These are phyloP conservation scores for Phytophthora aleatoria DNA, from an alignment of 352 stramenopile species.

Conservation along the genomic window DNA sequence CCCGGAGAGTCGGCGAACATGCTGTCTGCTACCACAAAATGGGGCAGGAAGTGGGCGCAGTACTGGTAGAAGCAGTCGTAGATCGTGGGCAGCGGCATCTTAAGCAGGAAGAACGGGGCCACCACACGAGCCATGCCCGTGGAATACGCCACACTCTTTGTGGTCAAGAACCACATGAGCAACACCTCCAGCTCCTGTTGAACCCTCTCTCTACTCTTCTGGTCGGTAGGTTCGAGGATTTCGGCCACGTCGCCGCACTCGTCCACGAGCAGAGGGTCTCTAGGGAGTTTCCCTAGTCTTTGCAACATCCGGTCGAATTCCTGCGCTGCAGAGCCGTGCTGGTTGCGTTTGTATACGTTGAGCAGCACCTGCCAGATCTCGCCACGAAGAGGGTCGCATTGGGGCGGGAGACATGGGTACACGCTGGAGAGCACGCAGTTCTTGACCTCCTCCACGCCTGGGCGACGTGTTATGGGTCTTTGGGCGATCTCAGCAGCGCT, in stretches of 20 bases:
- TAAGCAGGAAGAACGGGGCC: slow-evolving; percentile 71
- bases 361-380: slow-evolving; percentile 87
- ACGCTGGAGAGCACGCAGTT: slow-evolving; percentile 57
- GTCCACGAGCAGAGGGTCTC: slow-evolving; percentile 61
- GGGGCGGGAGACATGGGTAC: slow-evolving; percentile 55
- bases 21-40: slow-evolving; percentile 64
- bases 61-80: slow-evolving; percentile 91
- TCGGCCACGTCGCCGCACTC: slow-evolving; percentile 58
- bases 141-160: slow-evolving; percentile 76
- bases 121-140: slow-evolving; percentile 79
- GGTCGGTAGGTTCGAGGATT: slow-evolving; percentile 35
- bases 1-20: slow-evolving; percentile 31
- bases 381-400: slow-evolving; percentile 54
- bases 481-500: slow-evolving; percentile 24
- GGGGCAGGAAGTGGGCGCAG: slow-evolving; percentile 70
- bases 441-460: slow-evolving; percentile 74
- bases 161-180: slow-evolving; percentile 82
- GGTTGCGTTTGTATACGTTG: slow-evolving; percentile 81
- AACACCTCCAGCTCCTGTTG: slow-evolving; percentile 77
- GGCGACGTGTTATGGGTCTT: slow-evolving; percentile 68
- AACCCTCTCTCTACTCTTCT: slow-evolving; percentile 33
- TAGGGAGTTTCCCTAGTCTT: slow-evolving; percentile 63
- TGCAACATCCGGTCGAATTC: slow-evolving; percentile 79
- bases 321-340: slow-evolving; percentile 66
- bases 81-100: slow-evolving; percentile 74